Evolutionary conservation across 805 yeast genomes (phyloP).

Genomic region (Nakazawaea ernobii): DNA sequence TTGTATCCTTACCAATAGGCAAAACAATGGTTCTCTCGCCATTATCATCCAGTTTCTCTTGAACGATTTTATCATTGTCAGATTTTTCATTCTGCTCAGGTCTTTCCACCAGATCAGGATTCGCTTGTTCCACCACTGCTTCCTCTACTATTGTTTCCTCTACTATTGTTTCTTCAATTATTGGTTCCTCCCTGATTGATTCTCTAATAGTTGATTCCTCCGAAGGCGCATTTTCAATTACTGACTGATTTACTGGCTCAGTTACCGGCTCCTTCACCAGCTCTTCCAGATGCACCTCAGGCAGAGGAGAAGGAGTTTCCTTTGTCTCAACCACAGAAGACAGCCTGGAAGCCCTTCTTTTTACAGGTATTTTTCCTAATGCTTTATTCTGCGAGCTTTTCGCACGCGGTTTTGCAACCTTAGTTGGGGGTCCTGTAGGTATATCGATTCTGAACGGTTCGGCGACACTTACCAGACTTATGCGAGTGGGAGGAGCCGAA

Average conservation of each 20-base stretch:
- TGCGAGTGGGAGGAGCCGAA: slow-evolving; percentile 11
- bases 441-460: slow-evolving; percentile 9
- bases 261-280: too few relatives aligned
- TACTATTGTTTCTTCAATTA: too few relatives aligned
- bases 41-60: too few relatives aligned
- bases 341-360: not conserved
- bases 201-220: not conserved
- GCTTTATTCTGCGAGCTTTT: not conserved
- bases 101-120: too few relatives aligned
- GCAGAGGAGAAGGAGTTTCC: not conserved
- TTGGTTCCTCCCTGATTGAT: not conserved
- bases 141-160: not conserved
- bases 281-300: not conserved
- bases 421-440: slow-evolving; percentile 6
- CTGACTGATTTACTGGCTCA: too few relatives aligned
- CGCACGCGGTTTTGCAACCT: not conserved
- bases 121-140: not conserved
- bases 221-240: not conserved
- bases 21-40: too few relatives aligned
- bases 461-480: slow-evolving; percentile 3
- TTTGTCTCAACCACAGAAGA: not conserved
- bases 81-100: too few relatives aligned
- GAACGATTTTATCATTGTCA: too few relatives aligned
- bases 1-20: too few relatives aligned
- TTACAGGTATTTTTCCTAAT: not conserved